These are phyloP conservation scores for Dioscorea zingiberensis DNA, from an alignment of 106 monocot genomes.

Conservation along the genomic window DNA sequence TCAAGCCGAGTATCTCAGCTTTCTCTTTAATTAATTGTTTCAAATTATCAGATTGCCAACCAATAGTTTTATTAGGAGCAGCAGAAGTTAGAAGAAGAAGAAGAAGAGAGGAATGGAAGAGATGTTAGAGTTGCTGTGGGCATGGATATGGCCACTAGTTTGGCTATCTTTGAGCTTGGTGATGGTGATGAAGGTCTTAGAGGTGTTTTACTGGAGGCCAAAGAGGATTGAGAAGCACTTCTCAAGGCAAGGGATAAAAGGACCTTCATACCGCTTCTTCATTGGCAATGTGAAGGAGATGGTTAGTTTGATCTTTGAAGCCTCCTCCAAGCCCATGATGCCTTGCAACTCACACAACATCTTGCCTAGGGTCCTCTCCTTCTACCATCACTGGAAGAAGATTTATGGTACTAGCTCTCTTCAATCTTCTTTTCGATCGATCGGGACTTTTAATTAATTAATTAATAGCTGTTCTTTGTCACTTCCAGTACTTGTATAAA, in stretches of 20 bases:
- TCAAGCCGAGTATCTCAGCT: neutral
- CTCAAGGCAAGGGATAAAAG: constrained; percentile 67
- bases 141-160: constrained; percentile 1
- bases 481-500: too few relatives aligned
- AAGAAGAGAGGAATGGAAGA: constrained; percentile 1
- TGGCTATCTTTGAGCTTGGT: constrained; percentile 16
- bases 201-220: constrained; percentile 68
- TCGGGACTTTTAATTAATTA: too few relatives aligned
- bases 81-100: neutral
- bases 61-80: neutral
- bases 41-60: too few relatives aligned
- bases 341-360: constrained; percentile 45
- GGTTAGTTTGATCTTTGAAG: constrained; percentile 58
- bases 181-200: constrained; percentile 25
- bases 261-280: constrained; percentile 69
- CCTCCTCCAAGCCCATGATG: constrained; percentile 37
- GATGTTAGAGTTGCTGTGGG: constrained; percentile 8
- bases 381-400: constrained; percentile 51
- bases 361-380: constrained; percentile 40
- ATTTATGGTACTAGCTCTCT: constrained; percentile 7
- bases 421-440: too few relatives aligned
- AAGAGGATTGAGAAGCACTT: constrained; percentile 61
- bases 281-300: constrained; percentile 74
- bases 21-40: neutral
- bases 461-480: too few relatives aligned